Conservation (phyloP, 345 rosid genomes). For the Camelina laxa region DNA sequence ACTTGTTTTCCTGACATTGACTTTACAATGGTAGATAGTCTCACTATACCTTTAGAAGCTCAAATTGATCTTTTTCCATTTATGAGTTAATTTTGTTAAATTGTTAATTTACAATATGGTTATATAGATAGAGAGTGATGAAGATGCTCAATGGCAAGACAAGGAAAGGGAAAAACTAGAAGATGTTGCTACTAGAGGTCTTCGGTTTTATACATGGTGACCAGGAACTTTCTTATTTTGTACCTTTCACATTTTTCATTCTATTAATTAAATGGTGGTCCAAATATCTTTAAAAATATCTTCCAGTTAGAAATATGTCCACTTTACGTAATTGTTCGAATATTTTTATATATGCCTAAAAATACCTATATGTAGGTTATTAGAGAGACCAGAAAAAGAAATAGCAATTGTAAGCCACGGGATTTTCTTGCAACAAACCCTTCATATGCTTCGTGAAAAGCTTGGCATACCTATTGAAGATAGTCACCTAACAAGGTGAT, state of each 20-base stretch:
- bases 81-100: background rate
- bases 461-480: slow-evolving; percentile 28
- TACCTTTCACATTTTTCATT: background rate
- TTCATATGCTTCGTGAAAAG: slow-evolving; percentile 53
- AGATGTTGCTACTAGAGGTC: slow-evolving; percentile 66
- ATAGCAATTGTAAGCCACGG: slow-evolving; percentile 82
- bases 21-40: slow-evolving; percentile 56
- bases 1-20: slow-evolving; percentile 63
- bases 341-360: background rate
- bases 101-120: background rate
- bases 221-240: background rate
- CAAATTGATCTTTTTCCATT: background rate
- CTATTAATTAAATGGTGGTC: background rate
- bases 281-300: background rate
- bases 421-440: slow-evolving; percentile 62
- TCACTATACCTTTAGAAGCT: background rate
- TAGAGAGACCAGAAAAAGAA: slow-evolving; percentile 80
- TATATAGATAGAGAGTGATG: slow-evolving; percentile 69
- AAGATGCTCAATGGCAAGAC: slow-evolving; percentile 64
- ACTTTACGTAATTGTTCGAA: background rate
- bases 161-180: slow-evolving; percentile 55
- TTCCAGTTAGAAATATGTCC: background rate
- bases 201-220: slow-evolving; percentile 64
- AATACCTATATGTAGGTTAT: slow-evolving; percentile 41
- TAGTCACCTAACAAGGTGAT: slow-evolving; percentile 26